A percentile compares a stretch with the other conserved stretches of the same genome.
Conservation (phyloP, 1,284 basidiomycete species). For the Ceratobasidium sp. region DNA sequence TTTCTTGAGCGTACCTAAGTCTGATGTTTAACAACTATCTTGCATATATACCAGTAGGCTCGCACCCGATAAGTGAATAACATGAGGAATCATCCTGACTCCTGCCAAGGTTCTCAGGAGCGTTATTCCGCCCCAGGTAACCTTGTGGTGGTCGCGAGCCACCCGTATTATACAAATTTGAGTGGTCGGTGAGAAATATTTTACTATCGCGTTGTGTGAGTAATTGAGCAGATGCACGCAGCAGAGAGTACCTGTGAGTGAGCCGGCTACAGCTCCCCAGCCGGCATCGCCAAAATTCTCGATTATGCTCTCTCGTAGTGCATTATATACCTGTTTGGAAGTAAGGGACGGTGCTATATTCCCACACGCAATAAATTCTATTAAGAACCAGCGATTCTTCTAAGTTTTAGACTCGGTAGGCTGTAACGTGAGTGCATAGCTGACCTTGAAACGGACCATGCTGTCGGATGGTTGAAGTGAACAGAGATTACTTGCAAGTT, state of each 20-base stretch:
- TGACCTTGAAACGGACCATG: constrained; percentile 70
- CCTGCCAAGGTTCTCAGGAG: constrained; percentile 67
- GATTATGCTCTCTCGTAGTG: constrained; percentile 72
- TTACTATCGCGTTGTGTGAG: constrained; percentile 58
- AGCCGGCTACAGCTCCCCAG: constrained; percentile 76
- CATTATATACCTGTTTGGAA: constrained; percentile 66
- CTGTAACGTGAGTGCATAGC: neutral
- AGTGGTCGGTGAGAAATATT: constrained; percentile 80
- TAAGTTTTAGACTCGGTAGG: neutral
- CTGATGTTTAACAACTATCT: constrained; percentile 1
- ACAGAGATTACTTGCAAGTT: neutral
- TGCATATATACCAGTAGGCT: neutral
- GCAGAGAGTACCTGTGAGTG: constrained; percentile 62
- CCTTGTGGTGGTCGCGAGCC: constrained; percentile 71
- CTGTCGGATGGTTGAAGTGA: constrained; percentile 3
- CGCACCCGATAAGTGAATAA: constrained; percentile 76
- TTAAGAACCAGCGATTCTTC: constrained; percentile 79
- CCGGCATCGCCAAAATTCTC: constrained; percentile 77
- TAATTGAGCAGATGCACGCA: neutral
- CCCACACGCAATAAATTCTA: constrained; percentile 66
- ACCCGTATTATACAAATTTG: constrained; percentile 79
- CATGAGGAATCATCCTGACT: constrained; percentile 64
- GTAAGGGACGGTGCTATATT: constrained; percentile 49
- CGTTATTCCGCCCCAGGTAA: constrained; percentile 75
- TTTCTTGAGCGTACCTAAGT: constrained; percentile 77